phyloP scores from a whole-genome alignment of 345 rosid genomes.

The Citrus inodora region DNA sequence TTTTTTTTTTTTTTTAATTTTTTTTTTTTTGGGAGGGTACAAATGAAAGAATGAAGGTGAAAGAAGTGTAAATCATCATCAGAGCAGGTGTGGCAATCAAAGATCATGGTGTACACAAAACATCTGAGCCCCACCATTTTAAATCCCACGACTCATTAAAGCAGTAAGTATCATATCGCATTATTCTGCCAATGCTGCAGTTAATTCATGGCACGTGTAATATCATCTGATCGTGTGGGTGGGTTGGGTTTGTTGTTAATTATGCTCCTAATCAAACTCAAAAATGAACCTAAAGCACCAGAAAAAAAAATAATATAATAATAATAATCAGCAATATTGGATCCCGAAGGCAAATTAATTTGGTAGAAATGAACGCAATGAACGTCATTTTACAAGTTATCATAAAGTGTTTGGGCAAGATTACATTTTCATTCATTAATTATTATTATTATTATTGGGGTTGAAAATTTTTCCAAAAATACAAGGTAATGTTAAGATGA shows the following conservation, averaged over 20 bases:
- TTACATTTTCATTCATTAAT: background rate
- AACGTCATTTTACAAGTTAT: background rate
- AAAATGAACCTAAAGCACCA: background rate
- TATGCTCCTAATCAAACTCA: background rate
- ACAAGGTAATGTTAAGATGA: background rate
- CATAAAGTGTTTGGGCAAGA: background rate
- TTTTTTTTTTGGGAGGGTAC: background rate
- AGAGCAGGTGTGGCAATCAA: constrained; percentile 11
- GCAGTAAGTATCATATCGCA: background rate
- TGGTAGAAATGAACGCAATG: background rate
- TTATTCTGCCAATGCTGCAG: background rate
- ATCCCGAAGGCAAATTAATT: background rate
- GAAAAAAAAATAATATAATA: background rate
- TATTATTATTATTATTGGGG: background rate
- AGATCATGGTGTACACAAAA: constrained; percentile 14
- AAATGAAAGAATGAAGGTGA: background rate
- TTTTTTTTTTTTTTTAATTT: background rate
- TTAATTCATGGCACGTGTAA: background rate
- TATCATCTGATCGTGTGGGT: background rate
- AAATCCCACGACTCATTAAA: background rate
- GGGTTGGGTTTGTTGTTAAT: background rate
- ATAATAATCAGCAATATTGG: background rate
- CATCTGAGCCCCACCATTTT: constrained; percentile 30
- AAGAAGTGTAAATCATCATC: constrained; percentile 20
- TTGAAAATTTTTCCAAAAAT: background rate